Evolutionary conservation across 768 basidiomycete species (phyloP), one percentile per base, ranked within the genome.

Genomic region (Amanita subjunquillea): DNA sequence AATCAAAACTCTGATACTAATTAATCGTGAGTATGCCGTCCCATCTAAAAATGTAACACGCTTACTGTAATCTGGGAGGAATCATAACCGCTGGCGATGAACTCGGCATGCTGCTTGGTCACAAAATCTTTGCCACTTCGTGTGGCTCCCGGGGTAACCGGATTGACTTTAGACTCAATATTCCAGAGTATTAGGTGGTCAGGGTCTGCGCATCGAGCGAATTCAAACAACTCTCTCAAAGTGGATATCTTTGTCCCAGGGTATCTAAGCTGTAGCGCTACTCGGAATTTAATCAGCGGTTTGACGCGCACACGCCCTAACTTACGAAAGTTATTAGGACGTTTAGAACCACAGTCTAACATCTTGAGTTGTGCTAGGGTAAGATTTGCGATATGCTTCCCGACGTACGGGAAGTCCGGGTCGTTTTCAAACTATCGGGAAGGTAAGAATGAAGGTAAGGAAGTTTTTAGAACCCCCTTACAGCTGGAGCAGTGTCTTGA

Each of bases 1-100:
- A 91, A 62, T 88, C 83, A 58, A 89, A 88, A 59, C 85, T 86
- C 69, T 91, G 85, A 57, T 79, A 87, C 85, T 88, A 29, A 15
- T 9, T 4, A 30, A 20, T 50, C 22, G 6, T 50, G 39, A 50
- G 27, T 6, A 29, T 30, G 27, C 8, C 12, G 7, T 25, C 23
- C 25, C 12, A 9, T 27, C 27, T 10, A 8, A 4, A 48, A 48
- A 22, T 27, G 45, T 30, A 12, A 10, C 29, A 9, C 37, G 59
- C 79, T 54, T 58, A 85, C 85, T 4, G 81, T 85, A 55, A 88
- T 86, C 15, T 68, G 66, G 2, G 76, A 71, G 25, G 71, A 58
- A n/a, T 66, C 66, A 63, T 87, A 87, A n/a, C 75, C 72, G 53
- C 83, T 86, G 12, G 66, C 67, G 23, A 66, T 57, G 58, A 88